Evolutionary conservation across 768 basidiomycete genomes (phyloP), one percentile per base, ranked within the genome.

Genomic region (Boletus sp.): DNA sequence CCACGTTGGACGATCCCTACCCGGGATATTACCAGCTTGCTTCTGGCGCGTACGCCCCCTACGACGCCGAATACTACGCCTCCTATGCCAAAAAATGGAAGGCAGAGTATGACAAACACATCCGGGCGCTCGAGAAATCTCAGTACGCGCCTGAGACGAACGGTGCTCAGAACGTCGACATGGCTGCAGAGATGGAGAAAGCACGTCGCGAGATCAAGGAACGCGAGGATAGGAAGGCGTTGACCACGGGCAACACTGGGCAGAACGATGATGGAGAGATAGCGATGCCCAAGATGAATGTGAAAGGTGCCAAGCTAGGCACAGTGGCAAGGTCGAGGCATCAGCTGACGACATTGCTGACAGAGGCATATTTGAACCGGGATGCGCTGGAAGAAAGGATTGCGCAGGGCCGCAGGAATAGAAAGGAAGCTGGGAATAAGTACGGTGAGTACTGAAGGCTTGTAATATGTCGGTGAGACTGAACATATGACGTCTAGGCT

Each of bases 401-500:
- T 61, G 92, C 92, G 0, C 85, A 92, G 71, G 91, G 87, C 2
- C 80, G 86, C 59, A 78, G 89, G 58, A 94, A 94, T 65, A 80
- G 91, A 59, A 94, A 94, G 69, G 90, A 92, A 67, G 91, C 92
- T 0, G 92, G 92, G 10, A 93, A 91, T 73, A 94, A 94, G 80
- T 94, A 94, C 64, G 92, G 92, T 87, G 64, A 57, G 80, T 74
- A n/a, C 30, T 33, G 1, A 12, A 46, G 8, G 3, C n/a, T 29
- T 8, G 12, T 3, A 4, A 7, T 20, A 11, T 17, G 2, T 29
- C 20, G 7, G 4, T 1, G 7, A n/a, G 10, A 24, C 35, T 55
- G 6, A 59, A 24, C 9, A 11, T 33, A 12, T 30, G 20, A 9
- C 8, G 28, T 51, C 5, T 40, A 71, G 71, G 70, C 20, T 71